phyloP scores from a whole-genome alignment of 1,284 basidiomycete genomes.

The Rhodotorula sp. region DNA sequence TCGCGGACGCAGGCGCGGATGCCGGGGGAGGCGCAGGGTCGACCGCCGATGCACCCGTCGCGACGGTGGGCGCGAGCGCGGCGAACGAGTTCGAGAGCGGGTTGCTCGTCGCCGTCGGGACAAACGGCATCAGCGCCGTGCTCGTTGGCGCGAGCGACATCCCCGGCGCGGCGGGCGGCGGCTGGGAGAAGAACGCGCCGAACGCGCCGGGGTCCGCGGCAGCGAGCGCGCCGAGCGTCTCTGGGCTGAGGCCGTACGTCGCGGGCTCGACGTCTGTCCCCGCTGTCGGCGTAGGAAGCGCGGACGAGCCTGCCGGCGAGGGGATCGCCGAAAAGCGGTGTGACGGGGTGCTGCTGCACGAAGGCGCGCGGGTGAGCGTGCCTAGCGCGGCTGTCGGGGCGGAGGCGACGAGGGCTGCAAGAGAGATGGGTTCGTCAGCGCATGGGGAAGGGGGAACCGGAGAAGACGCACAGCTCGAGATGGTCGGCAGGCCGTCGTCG shows the following conservation, averaged over 20 bases:
- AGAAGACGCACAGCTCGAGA: constrained; percentile 27
- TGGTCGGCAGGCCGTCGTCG: constrained; percentile 27
- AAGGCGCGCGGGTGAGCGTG: constrained; percentile 1
- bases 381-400: background rate
- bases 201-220: constrained; percentile 11
- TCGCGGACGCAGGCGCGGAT: background rate
- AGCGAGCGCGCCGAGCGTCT: constrained; percentile 26
- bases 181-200: constrained; percentile 13
- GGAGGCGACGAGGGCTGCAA: constrained; percentile 7
- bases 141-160: constrained; percentile 7
- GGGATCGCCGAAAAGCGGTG: constrained; percentile 37
- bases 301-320: constrained; percentile 8
- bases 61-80: background rate
- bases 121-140: constrained; percentile 9
- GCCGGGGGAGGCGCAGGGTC: background rate
- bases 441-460: too few species aligned
- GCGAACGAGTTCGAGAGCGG: constrained; percentile 9
- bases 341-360: background rate
- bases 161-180: background rate
- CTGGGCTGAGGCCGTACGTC: constrained; percentile 21
- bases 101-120: constrained; percentile 2
- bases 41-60: too few species aligned
- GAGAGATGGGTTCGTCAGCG: background rate
- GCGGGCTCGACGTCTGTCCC: constrained; percentile 3
- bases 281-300: background rate